Conservation (phyloP, 2,329 filamentous ascomycete genomes). For the Cladosporium sp. region DNA sequence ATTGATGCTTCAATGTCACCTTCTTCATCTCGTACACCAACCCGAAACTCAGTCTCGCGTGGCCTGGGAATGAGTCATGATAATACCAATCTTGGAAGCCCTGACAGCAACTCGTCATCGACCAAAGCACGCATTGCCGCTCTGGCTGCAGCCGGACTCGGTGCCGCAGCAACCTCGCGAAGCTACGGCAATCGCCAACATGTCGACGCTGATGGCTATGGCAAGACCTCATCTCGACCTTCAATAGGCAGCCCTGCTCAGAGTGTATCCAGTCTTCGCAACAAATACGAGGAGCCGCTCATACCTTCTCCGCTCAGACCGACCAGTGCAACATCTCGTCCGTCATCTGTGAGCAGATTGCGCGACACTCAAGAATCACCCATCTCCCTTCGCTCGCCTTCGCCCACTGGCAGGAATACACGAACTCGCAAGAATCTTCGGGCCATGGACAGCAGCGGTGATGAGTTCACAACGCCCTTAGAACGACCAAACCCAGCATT, state of each 20-base stretch:
- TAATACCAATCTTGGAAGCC: slow-evolving; percentile 52
- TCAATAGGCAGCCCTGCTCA: slow-evolving; percentile 79
- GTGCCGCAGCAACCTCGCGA: slow-evolving; percentile 39
- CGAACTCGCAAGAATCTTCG: slow-evolving; percentile 50
- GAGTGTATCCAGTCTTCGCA: slow-evolving; percentile 71
- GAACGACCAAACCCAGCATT: slow-evolving; percentile 48
- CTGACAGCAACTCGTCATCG: slow-evolving; percentile 35
- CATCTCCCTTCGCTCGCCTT: slow-evolving; percentile 61
- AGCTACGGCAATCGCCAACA: slow-evolving; percentile 65
- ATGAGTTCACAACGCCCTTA: slow-evolving; percentile 37
- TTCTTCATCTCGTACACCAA: slow-evolving; percentile 55
- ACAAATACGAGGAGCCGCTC: slow-evolving; percentile 58
- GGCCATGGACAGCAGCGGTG: slow-evolving; percentile 54
- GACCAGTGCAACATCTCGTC: slow-evolving; percentile 44
- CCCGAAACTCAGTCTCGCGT: slow-evolving; percentile 59
- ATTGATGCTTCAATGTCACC: slow-evolving; percentile 57
- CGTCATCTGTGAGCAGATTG: slow-evolving; percentile 60
- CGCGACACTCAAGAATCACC: slow-evolving; percentile 53
- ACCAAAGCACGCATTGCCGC: slow-evolving; percentile 40
- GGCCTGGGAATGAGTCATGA: slow-evolving; percentile 67
- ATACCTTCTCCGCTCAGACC: slow-evolving; percentile 36
- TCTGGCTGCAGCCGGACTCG: slow-evolving; percentile 43
- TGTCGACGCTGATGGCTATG: slow-evolving; percentile 36
- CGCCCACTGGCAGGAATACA: slow-evolving; percentile 58
- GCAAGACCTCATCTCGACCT: slow-evolving; percentile 43